phyloP scores from a whole-genome alignment of 1,284 basidiomycete genomes.

The Sporisorium scitamineum region DNA sequence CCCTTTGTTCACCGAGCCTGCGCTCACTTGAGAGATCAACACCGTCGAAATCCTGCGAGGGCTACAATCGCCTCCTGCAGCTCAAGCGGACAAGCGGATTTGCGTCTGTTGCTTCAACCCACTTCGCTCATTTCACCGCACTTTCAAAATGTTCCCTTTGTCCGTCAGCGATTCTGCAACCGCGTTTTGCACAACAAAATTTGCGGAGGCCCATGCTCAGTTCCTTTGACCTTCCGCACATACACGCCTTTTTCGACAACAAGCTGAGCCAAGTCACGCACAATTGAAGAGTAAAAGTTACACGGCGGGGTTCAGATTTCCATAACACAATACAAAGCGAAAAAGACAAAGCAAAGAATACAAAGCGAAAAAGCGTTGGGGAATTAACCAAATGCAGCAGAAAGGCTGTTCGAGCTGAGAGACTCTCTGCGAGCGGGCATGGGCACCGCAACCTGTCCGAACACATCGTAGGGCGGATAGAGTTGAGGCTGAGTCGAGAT shows the following conservation, averaged over 20 bases:
- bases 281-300: not conserved
- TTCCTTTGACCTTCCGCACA: not conserved
- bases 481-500: not conserved
- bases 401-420: slow-evolving; percentile 33
- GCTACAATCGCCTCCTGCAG: no score
- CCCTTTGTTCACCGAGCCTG: not conserved
- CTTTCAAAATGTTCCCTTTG: slow-evolving; percentile 7
- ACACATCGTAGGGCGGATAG: slow-evolving; percentile 24
- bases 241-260: no score
- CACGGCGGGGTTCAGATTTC: slow-evolving; percentile 11
- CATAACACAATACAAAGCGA: slow-evolving; percentile 17
- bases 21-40: not conserved
- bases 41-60: no score
- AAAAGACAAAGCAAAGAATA: slow-evolving; percentile 17
- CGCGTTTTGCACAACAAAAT: slow-evolving; percentile 4
- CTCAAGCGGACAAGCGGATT: not conserved
- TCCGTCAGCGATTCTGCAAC: not conserved
- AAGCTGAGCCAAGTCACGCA: not conserved
- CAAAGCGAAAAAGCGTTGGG: not conserved
- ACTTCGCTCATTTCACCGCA: slow-evolving; percentile 14
- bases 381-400: slow-evolving; percentile 33
- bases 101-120: not conserved
- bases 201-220: slow-evolving; percentile 8
- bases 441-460: slow-evolving; percentile 22
- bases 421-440: slow-evolving; percentile 10